Percentiles rank a stretch among this genome's conserved stretches.
These are phyloP conservation scores for Russula compacta DNA, from an alignment of 768 basidiomycete species.

Conservation along the genomic window DNA sequence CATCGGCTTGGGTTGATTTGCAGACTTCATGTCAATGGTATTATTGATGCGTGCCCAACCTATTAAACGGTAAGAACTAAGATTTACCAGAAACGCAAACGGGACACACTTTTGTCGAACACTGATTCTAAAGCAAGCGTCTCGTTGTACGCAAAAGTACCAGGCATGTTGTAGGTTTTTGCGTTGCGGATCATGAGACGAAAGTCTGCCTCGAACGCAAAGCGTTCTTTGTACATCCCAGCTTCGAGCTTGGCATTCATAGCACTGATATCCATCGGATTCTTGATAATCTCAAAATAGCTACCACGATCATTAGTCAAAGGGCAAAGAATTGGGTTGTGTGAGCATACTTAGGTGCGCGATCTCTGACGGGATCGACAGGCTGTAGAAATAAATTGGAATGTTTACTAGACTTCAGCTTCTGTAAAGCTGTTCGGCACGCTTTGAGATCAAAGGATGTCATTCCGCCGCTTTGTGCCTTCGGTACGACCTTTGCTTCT, in stretches of 20 bases:
- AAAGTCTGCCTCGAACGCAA: constrained; percentile 80
- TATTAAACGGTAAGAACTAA: constrained; percentile 25
- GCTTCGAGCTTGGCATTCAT: constrained; percentile 79
- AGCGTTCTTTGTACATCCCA: constrained; percentile 78
- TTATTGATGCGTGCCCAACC: constrained; percentile 86
- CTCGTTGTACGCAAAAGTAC: constrained; percentile 65
- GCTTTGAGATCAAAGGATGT: constrained; percentile 63
- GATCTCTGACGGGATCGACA: constrained; percentile 92
- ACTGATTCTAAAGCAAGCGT: constrained; percentile 67
- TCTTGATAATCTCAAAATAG: constrained; percentile 83
- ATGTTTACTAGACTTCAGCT: constrained; percentile 65
- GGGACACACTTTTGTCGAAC: constrained; percentile 72
- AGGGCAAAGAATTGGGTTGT: constrained; percentile 7
- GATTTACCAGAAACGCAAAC: not conserved
- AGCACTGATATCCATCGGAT: constrained; percentile 92
- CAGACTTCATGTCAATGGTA: constrained; percentile 58
- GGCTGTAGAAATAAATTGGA: constrained; percentile 72
- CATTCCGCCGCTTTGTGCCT: constrained; percentile 74
- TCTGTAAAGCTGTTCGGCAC: constrained; percentile 70
- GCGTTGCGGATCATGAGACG: constrained; percentile 83
- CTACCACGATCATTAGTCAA: constrained; percentile 32
- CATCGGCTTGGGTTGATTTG: constrained; percentile 24
- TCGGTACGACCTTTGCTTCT: constrained; percentile 43
- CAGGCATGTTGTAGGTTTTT: constrained; percentile 69
- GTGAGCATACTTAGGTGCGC: constrained; percentile 67